Evolutionary conservation across 225 moss, liverwort and hornwort species (phyloP), one percentile per base, ranked within the genome.

Genomic region (Takakia lepidozioides): DNA sequence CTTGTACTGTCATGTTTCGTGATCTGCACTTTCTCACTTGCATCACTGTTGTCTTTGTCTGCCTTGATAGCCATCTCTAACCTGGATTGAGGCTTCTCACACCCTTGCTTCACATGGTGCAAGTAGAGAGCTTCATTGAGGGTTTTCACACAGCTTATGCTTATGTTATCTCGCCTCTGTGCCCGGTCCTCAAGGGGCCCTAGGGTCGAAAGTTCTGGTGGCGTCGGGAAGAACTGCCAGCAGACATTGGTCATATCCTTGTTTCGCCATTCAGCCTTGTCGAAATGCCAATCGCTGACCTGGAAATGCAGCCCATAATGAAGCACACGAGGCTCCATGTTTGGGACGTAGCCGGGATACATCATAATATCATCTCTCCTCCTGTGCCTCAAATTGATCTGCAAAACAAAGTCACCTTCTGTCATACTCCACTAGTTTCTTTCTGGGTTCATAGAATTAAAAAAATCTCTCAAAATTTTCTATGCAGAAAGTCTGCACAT

Each of bases 241-340:
- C 95, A 98, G 38, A 54, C 58, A 64, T 73, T 77, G 35, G 65
- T 80, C 87, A 98, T 85, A 58, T 98, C 90, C 46, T 68, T 68
- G 46, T 82, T 70, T 37, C 75, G 80, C 95, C 95, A 98, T 37
- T 73, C 82, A 29, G 69, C 73, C 51, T 98, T 98, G 67, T 90
- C 82, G 62, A 90, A 98, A 68, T 80, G 70, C 90, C 87, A 98
- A 41, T 78, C 67, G 5, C 90, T 76, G 20, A 90, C 75, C 8
- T 38, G 50, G 38, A 90, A 90, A 5, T 59, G 54, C 47, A 98
- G 54, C 43, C 95, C 90, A 37, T 87, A 98, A 61, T 98, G 95
- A 25, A 98, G 82, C 50, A 98, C 64, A 24, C 69, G 74, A 8
- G 84, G 79, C 2, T 73, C 75, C 1, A 61, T 48, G 41, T 43